Evolutionary conservation across 225 moss, liverwort and hornwort species (phyloP), one percentile per base, ranked within the genome.

Genomic region (Pleurozium schreberi): DNA sequence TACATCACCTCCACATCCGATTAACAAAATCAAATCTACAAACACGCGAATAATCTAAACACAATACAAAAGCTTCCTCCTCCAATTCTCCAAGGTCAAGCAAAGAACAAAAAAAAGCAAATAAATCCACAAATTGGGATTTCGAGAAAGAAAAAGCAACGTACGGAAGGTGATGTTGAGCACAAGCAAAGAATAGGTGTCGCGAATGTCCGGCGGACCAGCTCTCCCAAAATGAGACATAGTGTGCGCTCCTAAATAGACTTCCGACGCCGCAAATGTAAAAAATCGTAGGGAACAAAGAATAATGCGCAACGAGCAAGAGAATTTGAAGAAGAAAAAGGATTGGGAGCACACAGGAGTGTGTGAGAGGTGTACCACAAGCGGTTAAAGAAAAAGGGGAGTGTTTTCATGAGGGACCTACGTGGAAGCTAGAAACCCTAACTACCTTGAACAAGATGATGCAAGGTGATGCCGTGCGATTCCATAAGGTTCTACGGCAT

Each of bases 181-280:
- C 81, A 98, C 98, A 62, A 98, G 97, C 88, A 98, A 86, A 64
- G 98, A 98, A 86, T 98, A 96, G 18, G 98, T 98, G 82, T 98
- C 96, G 74, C 97, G 90, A 84, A 98, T 98, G 85, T 98, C 98
- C 63, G 98, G 98, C 25, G 98, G 98, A 70, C 98, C 98, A 36
- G 98, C 95, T 89, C 98, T 95, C 62, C 98, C 98, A 49, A 98
- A 98, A 81, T 98, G 98, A 65, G 98, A 95, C 98, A 98, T 98
- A 40, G 81, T 94, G 62, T 82, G 82, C 77, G 49, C 57, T 21
- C 9, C 20, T 45, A 63, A 61, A 76, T 12, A 26, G 6, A 42
- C 36, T 83, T 60, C 30, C 47, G 43, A 58, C 15, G 16, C 20
- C 6, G 53, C 45, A 47, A 83, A 25, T 52, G 22, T 36, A 26